Evolutionary conservation across 148 eudicot species (phyloP).

Genomic region (Nepenthes mirabilis): DNA sequence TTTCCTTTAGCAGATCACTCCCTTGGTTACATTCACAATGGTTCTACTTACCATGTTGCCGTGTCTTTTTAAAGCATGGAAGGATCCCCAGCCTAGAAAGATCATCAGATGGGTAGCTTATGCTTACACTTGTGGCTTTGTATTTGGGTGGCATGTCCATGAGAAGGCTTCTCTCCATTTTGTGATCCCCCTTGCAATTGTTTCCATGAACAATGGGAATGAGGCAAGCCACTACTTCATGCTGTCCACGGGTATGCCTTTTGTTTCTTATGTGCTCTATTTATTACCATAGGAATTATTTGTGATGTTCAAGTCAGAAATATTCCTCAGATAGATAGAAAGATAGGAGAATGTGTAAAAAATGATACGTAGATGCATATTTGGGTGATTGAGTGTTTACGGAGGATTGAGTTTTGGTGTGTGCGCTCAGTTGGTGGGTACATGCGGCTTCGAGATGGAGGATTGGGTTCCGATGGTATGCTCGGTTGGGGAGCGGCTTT

Average conservation of each 20-base stretch:
- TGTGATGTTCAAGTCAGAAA: too few relatives aligned
- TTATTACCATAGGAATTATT: too few relatives aligned
- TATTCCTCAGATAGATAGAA: too few relatives aligned
- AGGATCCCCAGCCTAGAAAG: slow-evolving; percentile 62
- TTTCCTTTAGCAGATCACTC: slow-evolving; percentile 46
- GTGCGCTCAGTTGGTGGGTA: too few relatives aligned
- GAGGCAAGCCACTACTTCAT: slow-evolving; percentile 82
- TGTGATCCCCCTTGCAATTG: slow-evolving; percentile 71
- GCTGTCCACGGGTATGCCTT: slow-evolving; percentile 49
- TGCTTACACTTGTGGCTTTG: slow-evolving; percentile 89
- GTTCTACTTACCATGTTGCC: slow-evolving; percentile 77
- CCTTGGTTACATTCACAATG: slow-evolving; percentile 53
- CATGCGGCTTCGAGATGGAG: too few relatives aligned
- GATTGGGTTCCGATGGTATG: too few relatives aligned
- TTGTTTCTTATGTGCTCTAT: neutral
- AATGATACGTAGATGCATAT: too few relatives aligned
- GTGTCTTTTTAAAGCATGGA: slow-evolving; percentile 79
- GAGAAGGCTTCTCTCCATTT: slow-evolving; percentile 94
- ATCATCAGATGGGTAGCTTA: slow-evolving; percentile 79
- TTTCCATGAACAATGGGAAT: slow-evolving; percentile 44
- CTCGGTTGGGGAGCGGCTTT: too few relatives aligned
- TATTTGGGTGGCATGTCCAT: slow-evolving; percentile 98
- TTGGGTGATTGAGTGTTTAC: too few relatives aligned
- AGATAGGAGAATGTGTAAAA: too few relatives aligned
- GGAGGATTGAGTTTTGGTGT: too few relatives aligned